Conservation (phyloP, 495 filamentous ascomycete species). For the Talaromyces liani region DNA sequence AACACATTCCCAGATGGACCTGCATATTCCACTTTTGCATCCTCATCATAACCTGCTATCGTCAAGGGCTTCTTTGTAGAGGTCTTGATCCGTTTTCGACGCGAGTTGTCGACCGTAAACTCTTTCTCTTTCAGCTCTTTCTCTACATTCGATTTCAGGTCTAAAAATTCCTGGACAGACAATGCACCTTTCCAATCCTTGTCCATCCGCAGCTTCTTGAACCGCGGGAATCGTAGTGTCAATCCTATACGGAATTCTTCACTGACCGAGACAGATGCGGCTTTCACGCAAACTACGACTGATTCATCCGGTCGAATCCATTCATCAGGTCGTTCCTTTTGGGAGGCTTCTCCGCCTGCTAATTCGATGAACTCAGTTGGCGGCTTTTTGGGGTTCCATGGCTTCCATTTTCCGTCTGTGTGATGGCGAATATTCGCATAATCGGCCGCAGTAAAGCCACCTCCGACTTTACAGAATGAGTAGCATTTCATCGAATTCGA, state of each 20-base stretch:
- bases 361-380: slow-evolving; percentile 77
- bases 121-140: slow-evolving; percentile 65
- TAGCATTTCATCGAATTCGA: slow-evolving; percentile 66
- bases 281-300: slow-evolving; percentile 82
- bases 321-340: slow-evolving; percentile 77
- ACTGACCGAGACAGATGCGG: slow-evolving; percentile 66
- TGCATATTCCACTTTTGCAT: slow-evolving; percentile 42
- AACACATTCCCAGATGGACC: slow-evolving; percentile 58
- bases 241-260: slow-evolving; percentile 70
- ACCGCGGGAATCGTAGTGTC: slow-evolving; percentile 88
- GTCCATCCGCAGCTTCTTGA: slow-evolving; percentile 74
- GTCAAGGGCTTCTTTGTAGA: slow-evolving; percentile 57
- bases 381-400: slow-evolving; percentile 75
- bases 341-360: slow-evolving; percentile 60
- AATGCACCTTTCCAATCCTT: slow-evolving; percentile 78
- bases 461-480: slow-evolving; percentile 94
- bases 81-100: slow-evolving; percentile 54
- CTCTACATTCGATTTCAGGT: slow-evolving; percentile 64
- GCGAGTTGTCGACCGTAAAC: slow-evolving; percentile 73
- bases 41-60: slow-evolving; percentile 61
- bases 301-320: slow-evolving; percentile 92
- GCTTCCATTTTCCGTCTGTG: slow-evolving; percentile 85
- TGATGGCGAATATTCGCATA: slow-evolving; percentile 73
- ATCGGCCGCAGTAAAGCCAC: slow-evolving; percentile 80
- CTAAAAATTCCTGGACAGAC: slow-evolving; percentile 66